phyloP scores from a whole-genome alignment of 306 rosid species.

The Oemleria cerasiformis region DNA sequence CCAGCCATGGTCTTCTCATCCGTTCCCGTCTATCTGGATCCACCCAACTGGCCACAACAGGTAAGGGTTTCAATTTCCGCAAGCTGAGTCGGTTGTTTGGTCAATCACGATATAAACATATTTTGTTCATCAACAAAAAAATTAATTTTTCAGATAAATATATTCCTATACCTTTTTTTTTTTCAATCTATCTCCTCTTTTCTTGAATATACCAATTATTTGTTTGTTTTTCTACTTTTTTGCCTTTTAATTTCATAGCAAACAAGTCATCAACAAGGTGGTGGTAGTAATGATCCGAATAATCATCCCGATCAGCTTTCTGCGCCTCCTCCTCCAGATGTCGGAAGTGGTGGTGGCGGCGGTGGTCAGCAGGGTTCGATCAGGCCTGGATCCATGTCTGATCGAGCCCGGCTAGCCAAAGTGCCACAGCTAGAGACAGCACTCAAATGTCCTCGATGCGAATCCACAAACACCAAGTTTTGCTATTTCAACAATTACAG shows the following conservation, averaged over 20 bases:
- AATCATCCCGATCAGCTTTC: slow-evolving; percentile 26
- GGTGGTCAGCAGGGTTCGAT: slow-evolving; percentile 29
- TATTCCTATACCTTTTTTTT: slow-evolving; percentile 29
- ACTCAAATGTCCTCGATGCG: slow-evolving; percentile 83
- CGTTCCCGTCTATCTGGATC: slow-evolving; percentile 75
- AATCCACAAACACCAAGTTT: slow-evolving; percentile 79
- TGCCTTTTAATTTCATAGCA: slow-evolving; percentile 22
- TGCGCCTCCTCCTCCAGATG: slow-evolving; percentile 18
- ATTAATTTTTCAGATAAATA: slow-evolving; percentile 33
- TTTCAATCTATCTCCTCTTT: slow-evolving; percentile 33
- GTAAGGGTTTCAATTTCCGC: slow-evolving; percentile 27
- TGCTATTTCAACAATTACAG: slow-evolving; percentile 88
- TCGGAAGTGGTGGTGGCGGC: slow-evolving; percentile 23
- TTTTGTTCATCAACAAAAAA: slow-evolving; percentile 42
- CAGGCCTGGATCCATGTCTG: slow-evolving; percentile 68
- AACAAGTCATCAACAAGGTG: slow-evolving; percentile 23
- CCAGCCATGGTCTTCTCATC: slow-evolving; percentile 82
- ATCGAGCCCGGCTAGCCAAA: slow-evolving; percentile 64
- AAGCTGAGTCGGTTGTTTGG: background rate
- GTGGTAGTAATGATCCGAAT: slow-evolving; percentile 22
- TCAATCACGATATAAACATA: background rate
- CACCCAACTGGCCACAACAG: slow-evolving; percentile 82
- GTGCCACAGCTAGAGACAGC: slow-evolving; percentile 54
- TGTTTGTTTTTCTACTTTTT: slow-evolving; percentile 4
- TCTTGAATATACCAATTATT: slow-evolving; percentile 63